Evolutionary conservation across 148 eudicot species (phyloP).

Genomic region (Simmondsia chinensis): DNA sequence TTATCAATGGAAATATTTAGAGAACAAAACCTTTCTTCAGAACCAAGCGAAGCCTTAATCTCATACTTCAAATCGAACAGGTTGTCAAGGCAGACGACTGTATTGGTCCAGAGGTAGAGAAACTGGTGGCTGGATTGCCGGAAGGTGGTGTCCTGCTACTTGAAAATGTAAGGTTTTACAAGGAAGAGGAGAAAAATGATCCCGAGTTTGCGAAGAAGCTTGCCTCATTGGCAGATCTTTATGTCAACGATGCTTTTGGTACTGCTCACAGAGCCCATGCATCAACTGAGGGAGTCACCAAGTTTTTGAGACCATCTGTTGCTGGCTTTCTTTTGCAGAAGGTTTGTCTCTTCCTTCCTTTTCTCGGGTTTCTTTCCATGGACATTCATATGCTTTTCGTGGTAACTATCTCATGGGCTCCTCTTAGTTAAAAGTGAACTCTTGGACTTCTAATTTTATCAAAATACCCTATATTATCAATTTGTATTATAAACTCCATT

Average conservation of each 20-base stretch:
- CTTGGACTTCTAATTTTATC: too few species aligned
- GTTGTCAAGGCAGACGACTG: constrained; percentile 92
- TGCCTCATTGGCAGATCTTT: constrained; percentile 87
- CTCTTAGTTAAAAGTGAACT: too few species aligned
- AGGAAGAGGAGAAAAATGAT: constrained; percentile 91
- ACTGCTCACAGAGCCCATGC: constrained; percentile 98
- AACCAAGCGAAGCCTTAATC: too few species aligned
- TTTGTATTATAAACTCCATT: too few species aligned
- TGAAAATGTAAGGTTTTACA: constrained; percentile 88
- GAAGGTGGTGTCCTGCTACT: constrained; percentile 87
- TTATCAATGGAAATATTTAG: too few species aligned
- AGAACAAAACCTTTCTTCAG: too few species aligned
- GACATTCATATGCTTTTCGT: too few species aligned
- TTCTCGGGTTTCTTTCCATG: not conserved
- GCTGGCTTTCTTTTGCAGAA: constrained; percentile 94
- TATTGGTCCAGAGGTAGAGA: constrained; percentile 84
- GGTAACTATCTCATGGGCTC: too few species aligned
- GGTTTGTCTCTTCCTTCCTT: constrained; percentile 25
- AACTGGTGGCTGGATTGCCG: constrained; percentile 69
- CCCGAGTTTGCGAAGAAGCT: constrained; percentile 93
- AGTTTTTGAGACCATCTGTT: constrained; percentile 86
- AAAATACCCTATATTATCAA: too few species aligned
- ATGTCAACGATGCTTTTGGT: constrained; percentile 91
- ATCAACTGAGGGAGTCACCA: constrained; percentile 91
- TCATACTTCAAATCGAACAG: constrained; percentile 19